Conservation (phyloP, 768 basidiomycete species). For the Bullera alba region DNA sequence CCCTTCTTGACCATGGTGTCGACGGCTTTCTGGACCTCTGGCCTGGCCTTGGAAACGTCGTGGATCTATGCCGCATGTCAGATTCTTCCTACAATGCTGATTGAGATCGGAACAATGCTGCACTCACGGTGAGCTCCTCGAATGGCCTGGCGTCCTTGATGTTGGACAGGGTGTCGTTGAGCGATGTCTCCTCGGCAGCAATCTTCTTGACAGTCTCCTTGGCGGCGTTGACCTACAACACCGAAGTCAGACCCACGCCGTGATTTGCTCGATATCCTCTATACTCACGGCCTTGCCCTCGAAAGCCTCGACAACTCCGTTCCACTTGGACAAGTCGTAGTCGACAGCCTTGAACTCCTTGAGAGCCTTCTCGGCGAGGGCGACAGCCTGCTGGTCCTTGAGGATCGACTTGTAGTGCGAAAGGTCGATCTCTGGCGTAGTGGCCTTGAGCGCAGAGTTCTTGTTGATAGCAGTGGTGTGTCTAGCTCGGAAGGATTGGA, state of each 20-base stretch:
- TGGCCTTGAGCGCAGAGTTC: constrained; percentile 38
- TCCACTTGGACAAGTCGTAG: constrained; percentile 78
- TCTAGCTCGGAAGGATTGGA: constrained; percentile 95
- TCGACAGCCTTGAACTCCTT: constrained; percentile 87
- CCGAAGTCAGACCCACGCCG: no score
- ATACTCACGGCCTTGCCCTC: constrained; percentile 83
- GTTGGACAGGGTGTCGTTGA: constrained; percentile 88
- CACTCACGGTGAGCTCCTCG: constrained; percentile 86
- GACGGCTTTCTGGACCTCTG: constrained; percentile 80
- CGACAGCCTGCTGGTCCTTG: constrained; percentile 86
- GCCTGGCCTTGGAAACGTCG: constrained; percentile 86
- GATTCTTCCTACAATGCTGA: neutral
- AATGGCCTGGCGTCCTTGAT: constrained; percentile 96
- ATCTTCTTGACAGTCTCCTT: constrained; percentile 84
- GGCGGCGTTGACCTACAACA: constrained; percentile 69
- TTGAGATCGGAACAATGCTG: neutral
- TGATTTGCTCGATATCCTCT: no score
- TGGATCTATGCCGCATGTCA: constrained; percentile 67
- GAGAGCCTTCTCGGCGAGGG: constrained; percentile 84
- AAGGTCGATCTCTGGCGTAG: constrained; percentile 76
- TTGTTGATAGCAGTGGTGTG: constrained; percentile 63
- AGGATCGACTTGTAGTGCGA: constrained; percentile 82
- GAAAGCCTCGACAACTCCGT: constrained; percentile 95
- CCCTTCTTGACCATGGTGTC: constrained; percentile 91
- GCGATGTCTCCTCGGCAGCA: constrained; percentile 78